A percentile compares a stretch with the other conserved stretches of the same genome.
Evolutionary conservation across 371 early-diverging fungal genomes (phyloP).

Genomic region (Blastocladiella emersonii): DNA sequence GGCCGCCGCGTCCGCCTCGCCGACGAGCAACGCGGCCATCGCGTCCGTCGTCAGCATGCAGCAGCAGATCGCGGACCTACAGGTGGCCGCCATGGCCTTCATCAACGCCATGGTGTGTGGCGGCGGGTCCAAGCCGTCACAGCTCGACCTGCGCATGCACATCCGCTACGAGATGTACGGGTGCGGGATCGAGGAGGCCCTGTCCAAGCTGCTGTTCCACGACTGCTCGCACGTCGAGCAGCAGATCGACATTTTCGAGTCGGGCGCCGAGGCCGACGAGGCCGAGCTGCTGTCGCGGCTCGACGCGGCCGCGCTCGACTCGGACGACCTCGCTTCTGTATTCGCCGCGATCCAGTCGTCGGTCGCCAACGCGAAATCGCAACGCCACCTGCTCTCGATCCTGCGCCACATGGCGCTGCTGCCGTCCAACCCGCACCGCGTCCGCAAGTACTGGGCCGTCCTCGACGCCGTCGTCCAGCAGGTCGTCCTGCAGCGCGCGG

Average conservation of each 20-base stretch:
- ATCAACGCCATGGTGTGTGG: constrained; percentile 35
- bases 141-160: constrained; percentile 32
- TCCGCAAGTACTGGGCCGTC: constrained; percentile 21
- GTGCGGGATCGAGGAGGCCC: constrained; percentile 23
- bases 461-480: constrained; percentile 30
- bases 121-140: constrained; percentile 18
- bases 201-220: constrained; percentile 5
- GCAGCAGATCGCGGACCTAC: neutral
- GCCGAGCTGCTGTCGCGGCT: neutral
- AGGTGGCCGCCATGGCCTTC: constrained; percentile 32
- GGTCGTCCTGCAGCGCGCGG: constrained; percentile 18
- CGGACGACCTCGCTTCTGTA: neutral
- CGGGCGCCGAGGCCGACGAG: constrained; percentile 4
- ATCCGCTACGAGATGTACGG: constrained; percentile 30
- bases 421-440: constrained; percentile 15
- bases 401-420: constrained; percentile 15
- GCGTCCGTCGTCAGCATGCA: neutral
- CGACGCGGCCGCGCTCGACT: neutral
- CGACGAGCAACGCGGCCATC: neutral
- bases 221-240: constrained; percentile 1
- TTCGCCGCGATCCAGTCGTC: neutral
- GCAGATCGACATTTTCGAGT: constrained; percentile 5
- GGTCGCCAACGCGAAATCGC: neutral
- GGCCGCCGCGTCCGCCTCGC: too few species aligned
- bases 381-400: constrained; percentile 1